phyloP scores from a whole-genome alignment of 768 basidiomycete genomes.

The Steccherinum ochraceum region DNA sequence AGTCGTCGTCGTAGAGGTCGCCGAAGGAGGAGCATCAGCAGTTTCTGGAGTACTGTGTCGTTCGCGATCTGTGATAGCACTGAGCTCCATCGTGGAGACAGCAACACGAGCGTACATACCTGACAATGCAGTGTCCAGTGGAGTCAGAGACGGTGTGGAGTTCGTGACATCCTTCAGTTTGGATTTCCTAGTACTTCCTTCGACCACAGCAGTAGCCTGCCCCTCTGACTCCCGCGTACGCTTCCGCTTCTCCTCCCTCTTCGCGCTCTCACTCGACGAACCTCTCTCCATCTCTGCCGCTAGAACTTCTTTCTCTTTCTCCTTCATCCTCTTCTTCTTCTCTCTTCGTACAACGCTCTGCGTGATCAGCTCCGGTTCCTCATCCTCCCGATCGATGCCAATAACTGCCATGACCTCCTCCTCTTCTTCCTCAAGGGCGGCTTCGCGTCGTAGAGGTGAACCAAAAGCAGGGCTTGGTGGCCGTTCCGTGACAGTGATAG shows the following conservation, averaged over 20 bases:
- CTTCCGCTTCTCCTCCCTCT: slow-evolving; percentile 34
- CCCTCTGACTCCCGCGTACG: slow-evolving; percentile 28
- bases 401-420: slow-evolving; percentile 35
- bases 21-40: slow-evolving; percentile 22
- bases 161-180: slow-evolving; percentile 65
- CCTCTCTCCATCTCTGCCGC: slow-evolving; percentile 17
- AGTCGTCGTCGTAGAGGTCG: slow-evolving; percentile 30
- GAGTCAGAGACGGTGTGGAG: slow-evolving; percentile 36
- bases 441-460: slow-evolving; percentile 49
- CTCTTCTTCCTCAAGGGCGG: slow-evolving; percentile 50
- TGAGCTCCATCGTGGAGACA: slow-evolving; percentile 3
- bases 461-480: slow-evolving; percentile 66
- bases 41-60: slow-evolving; percentile 31
- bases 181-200: slow-evolving; percentile 30
- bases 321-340: slow-evolving; percentile 40
- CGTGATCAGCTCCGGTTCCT: slow-evolving; percentile 28
- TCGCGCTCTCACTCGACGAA: slow-evolving; percentile 18
- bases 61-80: slow-evolving; percentile 26
- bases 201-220: slow-evolving; percentile 20
- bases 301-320: slow-evolving; percentile 26
- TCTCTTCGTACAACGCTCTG: slow-evolving; percentile 39
- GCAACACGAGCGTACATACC: not conserved
- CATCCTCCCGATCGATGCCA: slow-evolving; percentile 25
- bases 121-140: slow-evolving; percentile 26
- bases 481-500: slow-evolving; percentile 30